Conservation (phyloP, 192 early-diverging fungal genomes). For the Diversispora eburnea region DNA sequence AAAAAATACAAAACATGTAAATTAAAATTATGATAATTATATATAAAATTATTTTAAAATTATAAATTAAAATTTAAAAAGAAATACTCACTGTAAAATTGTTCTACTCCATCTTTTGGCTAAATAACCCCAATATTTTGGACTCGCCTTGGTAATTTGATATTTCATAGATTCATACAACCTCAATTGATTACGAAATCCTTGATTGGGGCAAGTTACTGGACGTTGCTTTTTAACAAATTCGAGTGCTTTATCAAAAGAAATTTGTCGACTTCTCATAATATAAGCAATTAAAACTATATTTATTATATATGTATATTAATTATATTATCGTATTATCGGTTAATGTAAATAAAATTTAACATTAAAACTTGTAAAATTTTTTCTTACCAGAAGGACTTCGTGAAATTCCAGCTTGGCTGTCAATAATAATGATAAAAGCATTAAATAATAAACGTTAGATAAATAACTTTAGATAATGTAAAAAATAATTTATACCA, state of each 20-base stretch:
- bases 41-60: no score
- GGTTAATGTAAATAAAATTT: no score
- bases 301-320: no score
- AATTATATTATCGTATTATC: no score
- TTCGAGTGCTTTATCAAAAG: not conserved
- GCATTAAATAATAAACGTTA: not conserved
- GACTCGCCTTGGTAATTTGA: not conserved
- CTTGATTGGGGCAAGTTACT: slow-evolving; percentile 4
- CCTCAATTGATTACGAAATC: slow-evolving; percentile 14
- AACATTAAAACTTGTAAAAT: no score
- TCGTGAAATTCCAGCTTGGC: slow-evolving; percentile 21
- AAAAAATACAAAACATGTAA: no score
- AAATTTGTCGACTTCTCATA: not conserved
- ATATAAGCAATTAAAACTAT: slow-evolving; percentile 21
- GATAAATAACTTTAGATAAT: not conserved
- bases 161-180: slow-evolving; percentile 16
- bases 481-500: not conserved
- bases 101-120: slow-evolving; percentile 13
- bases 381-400: slow-evolving; percentile 2
- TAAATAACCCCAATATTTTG: slow-evolving; percentile 20
- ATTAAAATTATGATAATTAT: no score
- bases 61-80: no score
- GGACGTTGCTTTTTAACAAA: not conserved
- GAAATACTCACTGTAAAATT: not conserved
- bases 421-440: not conserved